These are phyloP conservation scores for Miamiensis avidus DNA, from an alignment of 169 alveolate genomes.

Conservation along the genomic window DNA sequence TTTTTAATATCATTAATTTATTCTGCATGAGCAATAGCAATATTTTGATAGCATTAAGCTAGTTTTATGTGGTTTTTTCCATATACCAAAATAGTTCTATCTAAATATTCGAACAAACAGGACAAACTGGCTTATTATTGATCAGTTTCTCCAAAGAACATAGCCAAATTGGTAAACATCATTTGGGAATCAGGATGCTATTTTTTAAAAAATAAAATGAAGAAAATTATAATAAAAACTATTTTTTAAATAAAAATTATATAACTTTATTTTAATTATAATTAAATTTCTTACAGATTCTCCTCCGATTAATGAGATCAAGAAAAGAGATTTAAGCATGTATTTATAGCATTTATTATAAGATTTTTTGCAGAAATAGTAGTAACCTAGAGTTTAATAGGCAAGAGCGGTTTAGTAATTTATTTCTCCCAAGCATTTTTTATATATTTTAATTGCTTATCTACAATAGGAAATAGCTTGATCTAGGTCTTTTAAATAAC, in stretches of 20 bases:
- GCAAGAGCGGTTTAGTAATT: constrained; percentile 62
- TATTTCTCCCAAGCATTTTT: constrained; percentile 52
- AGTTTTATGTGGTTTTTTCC: constrained; percentile 65
- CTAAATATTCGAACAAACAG: constrained; percentile 61
- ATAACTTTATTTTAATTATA: background rate
- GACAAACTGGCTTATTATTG: constrained; percentile 62
- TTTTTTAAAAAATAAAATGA: background rate
- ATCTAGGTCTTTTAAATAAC: constrained; percentile 53
- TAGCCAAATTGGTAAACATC: constrained; percentile 54
- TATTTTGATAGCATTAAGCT: constrained; percentile 59
- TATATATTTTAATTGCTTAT: constrained; percentile 49
- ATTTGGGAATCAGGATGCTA: constrained; percentile 63
- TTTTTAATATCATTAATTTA: constrained; percentile 50
- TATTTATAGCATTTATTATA: constrained; percentile 59
- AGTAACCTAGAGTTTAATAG: constrained; percentile 53
- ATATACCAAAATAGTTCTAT: constrained; percentile 53
- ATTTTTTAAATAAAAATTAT: constrained; percentile 15
- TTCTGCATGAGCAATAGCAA: constrained; percentile 62
- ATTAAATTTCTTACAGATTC: constrained; percentile 24
- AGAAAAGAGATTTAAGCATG: constrained; percentile 59
- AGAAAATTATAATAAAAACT: too few species aligned
- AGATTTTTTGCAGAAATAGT: constrained; percentile 46
- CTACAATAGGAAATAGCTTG: constrained; percentile 62
- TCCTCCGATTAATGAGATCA: constrained; percentile 57
- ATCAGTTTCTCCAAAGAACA: constrained; percentile 67